Evolutionary conservation across 768 basidiomycete genomes (phyloP).

Genomic region (Gelatoporia subvermispora): DNA sequence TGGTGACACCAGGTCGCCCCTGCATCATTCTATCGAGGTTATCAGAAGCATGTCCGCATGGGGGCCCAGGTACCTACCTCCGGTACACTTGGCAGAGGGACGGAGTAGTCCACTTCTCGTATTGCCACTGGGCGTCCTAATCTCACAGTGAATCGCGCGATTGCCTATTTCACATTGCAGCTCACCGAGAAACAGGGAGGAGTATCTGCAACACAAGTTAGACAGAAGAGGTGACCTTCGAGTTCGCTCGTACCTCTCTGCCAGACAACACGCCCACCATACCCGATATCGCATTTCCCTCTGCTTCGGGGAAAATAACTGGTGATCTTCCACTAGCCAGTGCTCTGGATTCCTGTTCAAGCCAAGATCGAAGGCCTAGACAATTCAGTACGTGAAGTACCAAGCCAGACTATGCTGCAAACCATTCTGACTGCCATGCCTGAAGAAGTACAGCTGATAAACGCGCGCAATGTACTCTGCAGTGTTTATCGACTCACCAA

Average conservation of each 20-base stretch:
- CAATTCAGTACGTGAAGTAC: not conserved
- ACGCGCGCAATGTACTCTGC: no score
- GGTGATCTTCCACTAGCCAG: conserved; percentile 59
- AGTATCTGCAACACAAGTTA: conserved; percentile 39
- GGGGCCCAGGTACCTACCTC: conserved; percentile 31
- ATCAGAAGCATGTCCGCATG: conserved; percentile 1
- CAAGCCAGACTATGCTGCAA: conserved; percentile 5
- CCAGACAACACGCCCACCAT: conserved; percentile 76
- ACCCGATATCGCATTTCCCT: conserved; percentile 67
- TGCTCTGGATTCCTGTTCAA: conserved; percentile 72
- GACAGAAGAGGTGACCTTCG: not conserved
- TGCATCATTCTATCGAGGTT: conserved; percentile 47
- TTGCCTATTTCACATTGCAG: not conserved
- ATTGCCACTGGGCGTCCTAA: conserved; percentile 65
- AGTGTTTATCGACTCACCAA: conserved; percentile 33
- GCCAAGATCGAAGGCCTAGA: conserved; percentile 76
- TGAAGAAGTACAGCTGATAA: not conserved
- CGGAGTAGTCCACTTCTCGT: conserved; percentile 66
- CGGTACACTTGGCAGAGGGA: conserved; percentile 51
- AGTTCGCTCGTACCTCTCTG: conserved; percentile 51
- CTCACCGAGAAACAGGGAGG: conserved; percentile 66
- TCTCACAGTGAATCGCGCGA: conserved; percentile 6
- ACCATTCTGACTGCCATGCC: conserved; percentile 74
- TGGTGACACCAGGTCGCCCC: conserved; percentile 46
- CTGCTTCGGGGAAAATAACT: conserved; percentile 58